Evolutionary conservation across 2,329 filamentous ascomycete genomes (phyloP).

Genomic region (Botrytis galanthina): DNA sequence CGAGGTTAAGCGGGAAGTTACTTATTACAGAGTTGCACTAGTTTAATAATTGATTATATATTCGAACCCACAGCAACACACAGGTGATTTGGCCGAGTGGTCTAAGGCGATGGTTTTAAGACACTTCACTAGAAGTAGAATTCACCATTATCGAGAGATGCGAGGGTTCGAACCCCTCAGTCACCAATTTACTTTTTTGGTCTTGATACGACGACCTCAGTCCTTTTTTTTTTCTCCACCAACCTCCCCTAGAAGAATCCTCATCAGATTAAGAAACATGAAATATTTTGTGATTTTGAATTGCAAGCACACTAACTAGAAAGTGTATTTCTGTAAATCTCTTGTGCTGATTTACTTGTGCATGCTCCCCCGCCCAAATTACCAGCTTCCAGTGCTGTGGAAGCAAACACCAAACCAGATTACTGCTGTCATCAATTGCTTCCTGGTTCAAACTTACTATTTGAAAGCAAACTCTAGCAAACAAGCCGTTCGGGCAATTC

Average conservation of each 20-base stretch:
- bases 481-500: background rate
- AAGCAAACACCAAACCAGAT: background rate
- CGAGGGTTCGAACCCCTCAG: constrained; percentile 39
- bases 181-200: constrained; percentile 21
- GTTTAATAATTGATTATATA: accelerated
- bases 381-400: background rate
- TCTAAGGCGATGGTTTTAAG: constrained; percentile 39
- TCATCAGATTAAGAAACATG: no score
- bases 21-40: no score
- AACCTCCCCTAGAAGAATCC: no score
- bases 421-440: background rate
- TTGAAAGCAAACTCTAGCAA: background rate
- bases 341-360: no score
- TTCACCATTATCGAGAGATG: constrained; percentile 38
- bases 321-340: no score
- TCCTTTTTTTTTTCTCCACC: background rate
- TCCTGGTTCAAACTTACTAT: background rate
- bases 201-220: no score
- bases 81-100: constrained; percentile 33
- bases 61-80: background rate
- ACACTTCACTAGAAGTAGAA: background rate
- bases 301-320: no score
- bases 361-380: no score
- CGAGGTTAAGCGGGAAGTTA: background rate
- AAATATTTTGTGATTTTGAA: background rate